Base-by-base conservation (phyloP, 2,329 filamentous ascomycete genomes). In the Botryotinia convoluta region DNA sequence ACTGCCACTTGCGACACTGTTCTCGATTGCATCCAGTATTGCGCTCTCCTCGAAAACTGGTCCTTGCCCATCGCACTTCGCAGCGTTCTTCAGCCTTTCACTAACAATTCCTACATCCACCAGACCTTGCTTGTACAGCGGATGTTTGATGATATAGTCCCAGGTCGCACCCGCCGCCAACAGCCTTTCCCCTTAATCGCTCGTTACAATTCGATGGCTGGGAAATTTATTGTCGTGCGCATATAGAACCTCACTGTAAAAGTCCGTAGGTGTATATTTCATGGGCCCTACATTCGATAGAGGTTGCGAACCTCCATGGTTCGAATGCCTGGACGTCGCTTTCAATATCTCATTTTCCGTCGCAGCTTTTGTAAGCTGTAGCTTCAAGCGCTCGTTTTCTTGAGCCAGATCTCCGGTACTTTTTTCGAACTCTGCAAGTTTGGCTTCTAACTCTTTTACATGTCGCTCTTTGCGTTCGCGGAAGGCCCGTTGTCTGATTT, bases 401-500 rank as follows among this genome's bases (percentile, higher is more conserved):
- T 91, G 89, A 59, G 91, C 88, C 0, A 96, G 88, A 48, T 89
- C 87, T 72, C 90, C 88, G 69, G 93, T 92, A 68, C 91, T 90
- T 74, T 90, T 89, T 81, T 97, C 92, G 45, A 98, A 89, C 67
- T 86, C 87, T 68, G 89, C 91, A 42, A 98, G 90, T 81, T 97
- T 96, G 73, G 90, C 89, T 83, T 98, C 95, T 37, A 98, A 90
- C 75, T 98, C 94, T 82, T 95, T 95, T 75, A 98, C 94, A 80
- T 97, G 95, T 73, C 91, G 92, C 82, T 98, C 95, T 83, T 98
- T 98, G 78, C 95, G 92, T 83, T 98, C 95, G 74, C 95, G 93
- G 82, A 98, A 98, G 45, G 96, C 95, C 78, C 95, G 92, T 87
- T 98, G 96, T 65, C 95, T 98, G 72, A 26, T 14, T 42, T 42